These are phyloP conservation scores for Patellaria atrata DNA, from an alignment of 495 filamentous ascomycete species.

Conservation along the genomic window DNA sequence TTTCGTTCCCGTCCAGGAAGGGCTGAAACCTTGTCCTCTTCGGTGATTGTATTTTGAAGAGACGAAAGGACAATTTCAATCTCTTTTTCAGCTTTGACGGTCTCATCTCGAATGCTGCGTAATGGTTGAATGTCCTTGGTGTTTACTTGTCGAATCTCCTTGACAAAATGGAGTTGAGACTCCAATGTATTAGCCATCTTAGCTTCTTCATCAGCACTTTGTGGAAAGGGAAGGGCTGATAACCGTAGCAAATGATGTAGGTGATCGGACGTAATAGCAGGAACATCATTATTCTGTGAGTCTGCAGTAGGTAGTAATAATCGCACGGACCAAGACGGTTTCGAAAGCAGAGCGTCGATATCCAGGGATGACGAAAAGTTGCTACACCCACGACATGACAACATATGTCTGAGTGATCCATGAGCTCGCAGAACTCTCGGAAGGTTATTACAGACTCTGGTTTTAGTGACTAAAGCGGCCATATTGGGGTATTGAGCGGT, in stretches of 20 bases:
- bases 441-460: too few relatives aligned
- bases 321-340: constrained; percentile 74
- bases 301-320: constrained; percentile 51
- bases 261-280: constrained; percentile 35
- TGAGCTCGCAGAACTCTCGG: too few relatives aligned
- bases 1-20: constrained; percentile 28
- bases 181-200: constrained; percentile 58
- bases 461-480: too few relatives aligned
- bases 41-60: constrained; percentile 36
- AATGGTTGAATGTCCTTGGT: constrained; percentile 58
- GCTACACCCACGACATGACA: not conserved
- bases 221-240: constrained; percentile 69
- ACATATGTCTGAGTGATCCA: too few relatives aligned
- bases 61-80: constrained; percentile 37
- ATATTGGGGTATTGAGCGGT: not conserved
- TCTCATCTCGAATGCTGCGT: constrained; percentile 72
- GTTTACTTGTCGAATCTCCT: constrained; percentile 65
- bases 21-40: constrained; percentile 41
- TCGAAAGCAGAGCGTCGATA: constrained; percentile 45
- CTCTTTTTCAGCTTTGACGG: constrained; percentile 35
- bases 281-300: constrained; percentile 23
- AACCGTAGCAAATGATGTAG: constrained; percentile 80
- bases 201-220: constrained; percentile 39
- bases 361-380: constrained; percentile 14
- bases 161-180: constrained; percentile 81